phyloP scores from a whole-genome alignment of 306 rosid species.

The Delonix regia region DNA sequence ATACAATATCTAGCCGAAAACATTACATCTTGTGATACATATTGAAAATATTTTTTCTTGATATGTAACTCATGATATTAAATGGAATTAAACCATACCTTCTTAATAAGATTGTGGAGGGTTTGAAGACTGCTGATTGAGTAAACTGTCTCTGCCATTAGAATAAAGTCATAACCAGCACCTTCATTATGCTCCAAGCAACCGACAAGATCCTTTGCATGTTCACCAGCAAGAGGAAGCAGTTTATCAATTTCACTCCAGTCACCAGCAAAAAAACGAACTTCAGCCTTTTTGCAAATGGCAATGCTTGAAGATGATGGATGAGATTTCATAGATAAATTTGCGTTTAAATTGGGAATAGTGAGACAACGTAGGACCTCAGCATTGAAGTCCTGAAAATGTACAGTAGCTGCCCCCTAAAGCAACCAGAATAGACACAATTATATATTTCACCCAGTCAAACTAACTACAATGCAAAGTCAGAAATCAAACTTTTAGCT shows the following conservation, averaged over 20 bases:
- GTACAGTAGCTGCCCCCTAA: constrained; percentile 79
- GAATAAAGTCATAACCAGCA: constrained; percentile 77
- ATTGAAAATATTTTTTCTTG: background rate
- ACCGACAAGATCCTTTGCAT: background rate
- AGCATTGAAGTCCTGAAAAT: constrained; percentile 94
- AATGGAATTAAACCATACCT: constrained; percentile 52
- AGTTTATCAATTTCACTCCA: constrained; percentile 85
- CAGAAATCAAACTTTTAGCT: constrained; percentile 50
- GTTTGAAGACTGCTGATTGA: constrained; percentile 63
- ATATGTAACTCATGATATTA: background rate
- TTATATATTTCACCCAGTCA: background rate
- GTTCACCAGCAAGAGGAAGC: constrained; percentile 55
- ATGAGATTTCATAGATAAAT: constrained; percentile 43
- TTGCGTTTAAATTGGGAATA: constrained; percentile 75
- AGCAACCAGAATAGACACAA: constrained; percentile 26
- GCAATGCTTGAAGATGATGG: constrained; percentile 25
- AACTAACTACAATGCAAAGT: constrained; percentile 12
- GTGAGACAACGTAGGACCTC: constrained; percentile 86
- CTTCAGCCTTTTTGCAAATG: constrained; percentile 45
- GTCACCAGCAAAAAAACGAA: constrained; percentile 88
- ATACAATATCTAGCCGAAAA: background rate
- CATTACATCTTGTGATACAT: background rate
- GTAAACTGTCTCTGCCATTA: constrained; percentile 98
- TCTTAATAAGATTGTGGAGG: constrained; percentile 69
- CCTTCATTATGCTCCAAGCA: background rate